A percentile compares a stretch with the other conserved stretches of the same genome.
Conservation (phyloP, 352 stramenopile genomes). For the Pythium phragmiticola region DNA sequence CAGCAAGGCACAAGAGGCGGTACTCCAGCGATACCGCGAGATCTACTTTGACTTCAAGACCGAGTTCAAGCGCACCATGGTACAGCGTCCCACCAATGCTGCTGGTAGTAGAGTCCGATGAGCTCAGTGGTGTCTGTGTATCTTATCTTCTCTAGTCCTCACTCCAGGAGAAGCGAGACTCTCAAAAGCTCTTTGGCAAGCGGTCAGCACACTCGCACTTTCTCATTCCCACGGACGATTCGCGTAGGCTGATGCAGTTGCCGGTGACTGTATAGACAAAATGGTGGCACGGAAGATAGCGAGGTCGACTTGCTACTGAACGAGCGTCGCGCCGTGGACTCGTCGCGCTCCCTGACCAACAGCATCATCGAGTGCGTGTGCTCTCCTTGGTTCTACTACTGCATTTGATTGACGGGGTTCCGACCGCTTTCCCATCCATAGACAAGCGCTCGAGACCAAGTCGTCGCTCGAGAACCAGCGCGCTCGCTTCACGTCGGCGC, state of each 20-base stretch:
- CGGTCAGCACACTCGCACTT: constrained; percentile 34
- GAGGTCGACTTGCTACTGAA: constrained; percentile 82
- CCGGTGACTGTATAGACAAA: constrained; percentile 33
- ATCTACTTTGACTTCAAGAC: constrained; percentile 95
- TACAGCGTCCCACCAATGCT: constrained; percentile 18
- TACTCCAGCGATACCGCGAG: constrained; percentile 95
- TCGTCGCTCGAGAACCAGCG: constrained; percentile 90
- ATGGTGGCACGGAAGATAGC: constrained; percentile 49
- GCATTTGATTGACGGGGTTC: constrained; percentile 13
- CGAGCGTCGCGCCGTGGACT: constrained; percentile 77
- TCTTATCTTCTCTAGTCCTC: constrained; percentile 39
- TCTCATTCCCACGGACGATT: neutral
- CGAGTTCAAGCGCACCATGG: constrained; percentile 91
- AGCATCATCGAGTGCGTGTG: constrained; percentile 77
- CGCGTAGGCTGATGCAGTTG: neutral
- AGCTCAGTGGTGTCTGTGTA: neutral
- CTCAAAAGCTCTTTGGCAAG: constrained; percentile 79
- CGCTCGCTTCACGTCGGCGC: constrained; percentile 79
- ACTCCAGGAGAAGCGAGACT: constrained; percentile 80
- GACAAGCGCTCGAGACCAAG: constrained; percentile 83
- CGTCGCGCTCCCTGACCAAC: constrained; percentile 75
- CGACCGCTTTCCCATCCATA: constrained; percentile 31
- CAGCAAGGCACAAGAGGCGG: constrained; percentile 79
- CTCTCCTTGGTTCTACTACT: neutral
- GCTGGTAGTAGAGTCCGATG: neutral